phyloP scores from a whole-genome alignment of 2,329 filamentous ascomycete genomes.

The Colletotrichum ledebouriae region DNA sequence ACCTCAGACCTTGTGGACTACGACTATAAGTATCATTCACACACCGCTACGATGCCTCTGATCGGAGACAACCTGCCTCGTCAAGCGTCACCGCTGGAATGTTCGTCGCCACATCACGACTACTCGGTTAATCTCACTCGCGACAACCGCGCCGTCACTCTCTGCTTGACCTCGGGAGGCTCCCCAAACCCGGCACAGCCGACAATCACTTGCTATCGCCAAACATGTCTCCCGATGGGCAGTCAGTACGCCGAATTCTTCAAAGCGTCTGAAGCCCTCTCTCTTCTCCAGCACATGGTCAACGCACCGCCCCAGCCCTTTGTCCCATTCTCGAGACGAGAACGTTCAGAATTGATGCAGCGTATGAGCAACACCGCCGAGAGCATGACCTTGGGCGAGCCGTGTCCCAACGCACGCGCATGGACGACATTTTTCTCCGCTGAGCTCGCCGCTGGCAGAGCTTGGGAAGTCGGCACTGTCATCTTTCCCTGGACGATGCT shows the following conservation, averaged over 20 bases:
- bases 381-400: constrained; percentile 34
- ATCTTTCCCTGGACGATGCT: constrained; percentile 37
- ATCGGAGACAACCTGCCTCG: not conserved
- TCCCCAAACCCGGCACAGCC: constrained; percentile 12
- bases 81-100: constrained; percentile 2
- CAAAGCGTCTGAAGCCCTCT: constrained; percentile 38
- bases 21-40: constrained; percentile 19
- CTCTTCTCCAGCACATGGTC: constrained; percentile 37
- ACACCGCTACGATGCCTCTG: constrained; percentile 7
- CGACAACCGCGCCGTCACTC: constrained; percentile 36
- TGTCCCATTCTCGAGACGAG: constrained; percentile 26
- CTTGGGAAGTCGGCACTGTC: constrained; percentile 32
- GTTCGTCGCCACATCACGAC: constrained; percentile 27
- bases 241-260: constrained; percentile 36
- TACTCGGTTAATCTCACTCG: constrained; percentile 36
- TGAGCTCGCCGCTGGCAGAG: constrained; percentile 33
- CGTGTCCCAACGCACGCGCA: constrained; percentile 36
- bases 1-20: not conserved
- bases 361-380: constrained; percentile 34
- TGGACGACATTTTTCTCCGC: constrained; percentile 39
- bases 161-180: constrained; percentile 24
- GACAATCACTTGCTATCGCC: constrained; percentile 35
- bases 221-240: constrained; percentile 27
- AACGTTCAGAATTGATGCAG: constrained; percentile 31
- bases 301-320: constrained; percentile 32